Base-by-base conservation (phyloP, 495 filamentous ascomycete species). In the Aspergillus incahuasiensis region DNA sequence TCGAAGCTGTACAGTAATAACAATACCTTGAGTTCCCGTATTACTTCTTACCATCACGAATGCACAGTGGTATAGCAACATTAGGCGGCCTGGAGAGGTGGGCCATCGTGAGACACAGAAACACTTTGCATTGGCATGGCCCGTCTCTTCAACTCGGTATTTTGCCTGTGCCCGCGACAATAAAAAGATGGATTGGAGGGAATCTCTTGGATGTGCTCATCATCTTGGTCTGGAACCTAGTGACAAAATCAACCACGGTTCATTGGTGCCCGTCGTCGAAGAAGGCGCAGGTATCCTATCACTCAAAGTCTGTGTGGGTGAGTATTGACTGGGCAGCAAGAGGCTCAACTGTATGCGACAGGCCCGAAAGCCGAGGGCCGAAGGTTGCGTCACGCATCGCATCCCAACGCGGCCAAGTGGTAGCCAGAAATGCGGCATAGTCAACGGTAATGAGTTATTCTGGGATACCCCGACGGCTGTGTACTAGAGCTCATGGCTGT, bases 291-390 rank as follows among this genome's bases (percentile, higher is more conserved):
- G n/a, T n/a, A n/a, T n/a, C n/a, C n/a, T n/a, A n/a, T n/a, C n/a
- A n/a, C n/a, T n/a, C n/a, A n/a, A n/a, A n/a, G n/a, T n/a, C n/a
- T n/a, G n/a, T n/a, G n/a, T n/a, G n/a, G n/a, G n/a, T n/a, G n/a
- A 28, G 25, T 28, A 28, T 8, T 42, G 11, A 8, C 38, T 28
- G 28, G 22, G n/a, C 16, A 43, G 32, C 3, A 43, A 13, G 35
- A 52, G 49, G 39, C 49, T 43, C 35, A 43, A 32, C 24, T 9
- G 18, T 43, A 43, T 52, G 49, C 49, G 38, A 43, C 49, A 43
- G 30, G 15, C 38, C 24, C 38, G 32, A 43, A 52, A 24, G 18
- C 38, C 43, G 9, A 32, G 24, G n/a, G 15, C 22, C 9, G 5
- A 18, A 16, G 5, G 18, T 24, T 18, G 22, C 35, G 48, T 18